phyloP scores from a whole-genome alignment of 352 stramenopile genomes.

The Globisporangium okanoganense region DNA sequence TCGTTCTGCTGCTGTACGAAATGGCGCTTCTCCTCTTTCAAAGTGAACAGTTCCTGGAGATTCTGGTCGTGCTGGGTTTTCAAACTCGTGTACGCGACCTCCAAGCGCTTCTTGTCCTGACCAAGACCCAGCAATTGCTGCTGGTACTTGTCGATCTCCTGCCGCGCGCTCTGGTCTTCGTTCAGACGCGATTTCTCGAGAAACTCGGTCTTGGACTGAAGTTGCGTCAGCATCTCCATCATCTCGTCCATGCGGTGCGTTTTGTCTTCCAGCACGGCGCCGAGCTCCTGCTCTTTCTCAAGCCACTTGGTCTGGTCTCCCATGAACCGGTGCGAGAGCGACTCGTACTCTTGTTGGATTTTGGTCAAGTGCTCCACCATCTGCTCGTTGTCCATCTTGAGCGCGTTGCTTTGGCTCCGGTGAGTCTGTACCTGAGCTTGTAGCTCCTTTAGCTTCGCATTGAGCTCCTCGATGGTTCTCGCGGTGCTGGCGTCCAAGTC shows the following conservation, averaged over 20 bases:
- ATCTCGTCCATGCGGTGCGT: constrained; percentile 51
- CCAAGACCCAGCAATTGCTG: constrained; percentile 26
- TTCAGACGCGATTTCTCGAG: constrained; percentile 41
- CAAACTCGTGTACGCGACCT: constrained; percentile 19
- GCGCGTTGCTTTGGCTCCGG: constrained; percentile 1
- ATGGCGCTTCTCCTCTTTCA: constrained; percentile 33
- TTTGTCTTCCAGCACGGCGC: constrained; percentile 41
- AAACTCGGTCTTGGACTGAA: constrained; percentile 42
- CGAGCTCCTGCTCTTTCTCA: constrained; percentile 28
- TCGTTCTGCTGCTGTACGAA: constrained; percentile 24
- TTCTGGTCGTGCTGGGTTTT: constrained; percentile 30
- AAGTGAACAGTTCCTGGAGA: constrained; percentile 21
- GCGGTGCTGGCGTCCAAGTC: constrained; percentile 35
- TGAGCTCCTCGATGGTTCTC: constrained; percentile 35
- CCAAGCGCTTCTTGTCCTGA: constrained; percentile 38
- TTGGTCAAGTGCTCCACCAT: constrained; percentile 14
- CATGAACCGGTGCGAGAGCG: constrained; percentile 16
- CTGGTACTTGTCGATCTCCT: constrained; percentile 40
- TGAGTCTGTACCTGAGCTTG: constrained; percentile 27
- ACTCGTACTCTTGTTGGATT: constrained; percentile 26
- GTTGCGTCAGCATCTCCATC: constrained; percentile 58
- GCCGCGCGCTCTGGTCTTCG: constrained; percentile 30
- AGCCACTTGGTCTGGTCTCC: constrained; percentile 28
- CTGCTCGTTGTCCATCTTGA: constrained; percentile 20
- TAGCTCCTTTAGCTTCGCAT: constrained; percentile 23